These are phyloP conservation scores for Aspergillaceae sp. DNA, from an alignment of 2,329 filamentous ascomycete species.

Conservation along the genomic window DNA sequence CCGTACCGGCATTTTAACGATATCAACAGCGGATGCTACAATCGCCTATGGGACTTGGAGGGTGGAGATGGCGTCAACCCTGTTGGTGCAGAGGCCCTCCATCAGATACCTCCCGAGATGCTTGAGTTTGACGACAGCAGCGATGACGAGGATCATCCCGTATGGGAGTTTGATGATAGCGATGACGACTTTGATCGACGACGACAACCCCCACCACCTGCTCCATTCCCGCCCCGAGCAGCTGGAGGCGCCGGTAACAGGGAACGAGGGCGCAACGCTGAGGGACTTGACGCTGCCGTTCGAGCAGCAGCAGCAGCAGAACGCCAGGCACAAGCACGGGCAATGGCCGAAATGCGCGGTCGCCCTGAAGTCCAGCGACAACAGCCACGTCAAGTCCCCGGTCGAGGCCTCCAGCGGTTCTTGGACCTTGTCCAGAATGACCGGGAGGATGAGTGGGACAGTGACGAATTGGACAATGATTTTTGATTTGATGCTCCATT, in stretches of 20 bases:
- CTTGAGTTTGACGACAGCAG: constrained; percentile 29
- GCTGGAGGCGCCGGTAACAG: constrained; percentile 18
- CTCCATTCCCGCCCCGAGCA: constrained; percentile 31
- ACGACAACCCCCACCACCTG: constrained; percentile 31
- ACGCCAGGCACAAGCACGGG: constrained; percentile 29
- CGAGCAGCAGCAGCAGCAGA: constrained; percentile 31
- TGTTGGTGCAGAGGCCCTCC: constrained; percentile 32
- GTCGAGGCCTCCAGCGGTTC: constrained; percentile 41
- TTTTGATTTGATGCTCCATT: constrained; percentile 10
- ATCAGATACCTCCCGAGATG: constrained; percentile 32
- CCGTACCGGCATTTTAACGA: constrained; percentile 86
- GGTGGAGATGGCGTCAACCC: constrained; percentile 57
- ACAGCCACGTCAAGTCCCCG: constrained; percentile 1
- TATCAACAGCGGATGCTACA: constrained; percentile 61
- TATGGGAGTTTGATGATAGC: constrained; percentile 17
- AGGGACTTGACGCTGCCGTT: constrained; percentile 23
- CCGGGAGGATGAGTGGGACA: constrained; percentile 52
- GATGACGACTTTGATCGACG: constrained; percentile 19
- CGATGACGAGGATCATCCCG: constrained; percentile 21
- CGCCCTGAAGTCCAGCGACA: constrained; percentile 16
- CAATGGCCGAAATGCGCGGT: constrained; percentile 29
- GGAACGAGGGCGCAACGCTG: constrained; percentile 17
- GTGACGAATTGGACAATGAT: constrained; percentile 46
- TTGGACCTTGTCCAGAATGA: constrained; percentile 45
- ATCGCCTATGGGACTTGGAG: constrained; percentile 83